These are phyloP conservation scores for Poa pratensis DNA, from an alignment of 176 grass and related monocot species.

Conservation along the genomic window DNA sequence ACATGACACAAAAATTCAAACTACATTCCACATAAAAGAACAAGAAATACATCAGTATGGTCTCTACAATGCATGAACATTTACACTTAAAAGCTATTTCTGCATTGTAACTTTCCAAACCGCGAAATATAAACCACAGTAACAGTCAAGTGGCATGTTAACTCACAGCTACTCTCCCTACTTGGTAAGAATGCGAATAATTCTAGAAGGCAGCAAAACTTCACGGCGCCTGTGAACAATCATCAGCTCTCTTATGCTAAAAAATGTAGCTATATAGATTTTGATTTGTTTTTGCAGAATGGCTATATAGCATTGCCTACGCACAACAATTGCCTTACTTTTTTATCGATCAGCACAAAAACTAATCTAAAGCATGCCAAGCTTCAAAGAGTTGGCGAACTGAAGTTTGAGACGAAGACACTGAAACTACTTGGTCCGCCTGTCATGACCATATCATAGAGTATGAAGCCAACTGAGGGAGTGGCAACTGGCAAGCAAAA, in stretches of 20 bases:
- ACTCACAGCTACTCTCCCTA: not conserved
- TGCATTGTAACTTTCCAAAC: not conserved
- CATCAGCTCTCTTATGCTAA: not conserved
- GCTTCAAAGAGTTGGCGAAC: not conserved
- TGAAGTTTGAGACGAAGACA: conserved; percentile 8
- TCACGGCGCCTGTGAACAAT: not conserved
- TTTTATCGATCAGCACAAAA: not conserved
- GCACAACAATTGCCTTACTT: not conserved
- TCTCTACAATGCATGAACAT: not conserved
- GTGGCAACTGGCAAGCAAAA: conserved; percentile 13
- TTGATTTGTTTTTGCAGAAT: not conserved
- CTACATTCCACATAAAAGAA: conserved; percentile 16
- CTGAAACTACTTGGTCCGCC: not conserved
- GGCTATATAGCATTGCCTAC: not conserved
- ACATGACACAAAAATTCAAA: not conserved
- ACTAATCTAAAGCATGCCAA: not conserved
- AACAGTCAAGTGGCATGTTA: not conserved
- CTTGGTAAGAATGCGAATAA: not conserved
- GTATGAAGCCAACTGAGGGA: not conserved
- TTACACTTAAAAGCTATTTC: not conserved
- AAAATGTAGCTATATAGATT: not conserved
- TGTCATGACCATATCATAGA: not conserved
- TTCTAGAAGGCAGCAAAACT: not conserved
- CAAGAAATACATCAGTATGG: not conserved
- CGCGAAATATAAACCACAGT: not conserved